Base-by-base conservation (phyloP, 1,284 basidiomycete genomes). In the Tilletia setariae region DNA sequence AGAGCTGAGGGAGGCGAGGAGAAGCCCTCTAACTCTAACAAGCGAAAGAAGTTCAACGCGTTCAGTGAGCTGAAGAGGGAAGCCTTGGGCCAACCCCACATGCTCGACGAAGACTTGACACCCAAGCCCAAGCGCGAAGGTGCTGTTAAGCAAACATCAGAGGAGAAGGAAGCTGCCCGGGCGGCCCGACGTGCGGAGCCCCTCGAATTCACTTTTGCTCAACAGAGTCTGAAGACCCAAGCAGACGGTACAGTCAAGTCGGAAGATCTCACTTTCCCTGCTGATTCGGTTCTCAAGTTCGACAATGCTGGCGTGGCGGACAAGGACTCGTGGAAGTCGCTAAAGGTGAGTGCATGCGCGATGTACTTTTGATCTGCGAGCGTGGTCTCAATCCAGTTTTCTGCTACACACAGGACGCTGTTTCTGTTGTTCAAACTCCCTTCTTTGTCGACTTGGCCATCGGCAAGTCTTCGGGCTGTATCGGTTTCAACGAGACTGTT, bases 31-130 rank as follows among this genome's bases (percentile, higher is more conserved):
- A 85, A 86, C 13, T 84, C 84, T 63, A 85, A 85, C 40, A 85
- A 86, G 56, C 35, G 35, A 11, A 61, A 61, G 56, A 25, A 30
- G 28, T 95, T 94, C 86, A 93, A 96, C 83, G 94, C 94, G 1
- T 98, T 97, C 87, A 87, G 87, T 72, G 90, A 93, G 80, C 89
- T 90, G 88, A 88, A 85, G 61, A 67, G 85, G 85, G 67, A 83
- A 66, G 76, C 79, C 16, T 73, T 79, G 43, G 76, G 76, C 19
- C 79, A 83, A 35, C 83, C 82, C 6, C 70, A 67, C 32, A 69
- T 72, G 32, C 70, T 74, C 11, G 25, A 66, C 19, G 46, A 68
- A 19, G 66, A 63, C 68, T 16, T 81, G 13, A 15, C 21, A 11
- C 23, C 47, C 77, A 63, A 83, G 76, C 63, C 80, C 78, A 65